These are phyloP conservation scores for Aschersonia sp. DNA, from an alignment of 2,329 filamentous ascomycete genomes.

Conservation along the genomic window DNA sequence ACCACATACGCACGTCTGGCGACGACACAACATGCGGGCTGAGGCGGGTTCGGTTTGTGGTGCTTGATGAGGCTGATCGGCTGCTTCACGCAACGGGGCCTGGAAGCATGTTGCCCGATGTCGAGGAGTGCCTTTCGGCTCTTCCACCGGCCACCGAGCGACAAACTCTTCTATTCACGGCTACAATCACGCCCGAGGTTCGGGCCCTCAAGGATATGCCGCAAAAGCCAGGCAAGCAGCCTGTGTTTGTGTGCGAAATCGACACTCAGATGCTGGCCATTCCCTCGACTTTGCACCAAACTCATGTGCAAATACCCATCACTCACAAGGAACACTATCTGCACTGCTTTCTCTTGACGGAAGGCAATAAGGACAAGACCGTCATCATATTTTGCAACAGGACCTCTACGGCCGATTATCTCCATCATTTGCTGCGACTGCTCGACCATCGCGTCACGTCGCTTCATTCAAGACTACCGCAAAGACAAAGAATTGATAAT, in stretches of 20 bases:
- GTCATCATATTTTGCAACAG: constrained; percentile 92
- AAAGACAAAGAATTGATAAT: constrained; percentile 74
- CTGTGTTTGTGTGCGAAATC: constrained; percentile 81
- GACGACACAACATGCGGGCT: constrained; percentile 80
- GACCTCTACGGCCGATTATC: constrained; percentile 71
- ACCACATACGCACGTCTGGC: constrained; percentile 84
- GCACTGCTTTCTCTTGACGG: constrained; percentile 73
- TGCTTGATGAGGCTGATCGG: constrained; percentile 91
- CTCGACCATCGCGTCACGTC: constrained; percentile 84
- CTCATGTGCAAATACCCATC: constrained; percentile 75
- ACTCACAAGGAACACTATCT: constrained; percentile 93
- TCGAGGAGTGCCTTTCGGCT: constrained; percentile 73
- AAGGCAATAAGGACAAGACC: constrained; percentile 58
- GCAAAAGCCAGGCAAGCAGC: constrained; percentile 50
- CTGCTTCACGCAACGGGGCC: constrained; percentile 57
- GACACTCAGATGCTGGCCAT: constrained; percentile 64
- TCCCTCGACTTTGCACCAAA: constrained; percentile 67
- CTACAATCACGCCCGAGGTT: constrained; percentile 87
- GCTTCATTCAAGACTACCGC: constrained; percentile 74
- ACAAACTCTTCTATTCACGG: constrained; percentile 93
- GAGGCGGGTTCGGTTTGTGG: constrained; percentile 65
- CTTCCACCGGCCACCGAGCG: constrained; percentile 64
- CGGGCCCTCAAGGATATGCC: constrained; percentile 71
- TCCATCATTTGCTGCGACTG: constrained; percentile 76
- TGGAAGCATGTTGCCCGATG: constrained; percentile 87